Conservation (phyloP, 345 rosid species). For the Rhodomyrtus tomentosa region DNA sequence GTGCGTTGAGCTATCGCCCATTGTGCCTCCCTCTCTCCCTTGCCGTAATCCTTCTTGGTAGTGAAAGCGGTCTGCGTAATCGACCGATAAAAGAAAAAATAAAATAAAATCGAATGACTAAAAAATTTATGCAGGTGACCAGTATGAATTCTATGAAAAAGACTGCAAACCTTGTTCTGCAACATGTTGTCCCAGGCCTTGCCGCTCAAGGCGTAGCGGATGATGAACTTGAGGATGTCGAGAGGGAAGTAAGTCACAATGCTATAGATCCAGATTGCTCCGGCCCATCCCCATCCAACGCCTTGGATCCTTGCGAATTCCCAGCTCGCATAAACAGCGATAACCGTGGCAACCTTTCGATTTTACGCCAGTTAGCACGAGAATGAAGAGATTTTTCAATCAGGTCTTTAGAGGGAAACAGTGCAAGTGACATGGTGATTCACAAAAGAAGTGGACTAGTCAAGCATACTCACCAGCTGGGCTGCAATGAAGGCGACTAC, state of each 20-base stretch:
- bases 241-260: constrained; percentile 59
- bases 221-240: constrained; percentile 61
- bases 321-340: constrained; percentile 61
- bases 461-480: constrained; percentile 36
- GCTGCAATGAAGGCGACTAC: constrained; percentile 46
- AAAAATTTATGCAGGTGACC: neutral
- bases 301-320: constrained; percentile 54
- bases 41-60: constrained; percentile 67
- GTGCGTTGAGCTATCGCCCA: constrained; percentile 68
- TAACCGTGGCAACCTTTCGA: constrained; percentile 49
- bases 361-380: neutral
- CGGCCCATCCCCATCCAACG: constrained; percentile 85
- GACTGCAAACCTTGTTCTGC: constrained; percentile 29
- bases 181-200: constrained; percentile 54
- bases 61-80: constrained; percentile 52
- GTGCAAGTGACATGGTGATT: neutral
- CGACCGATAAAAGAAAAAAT: neutral
- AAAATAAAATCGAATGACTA: no score
- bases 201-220: constrained; percentile 44
- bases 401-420: neutral
- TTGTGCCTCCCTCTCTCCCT: constrained; percentile 67
- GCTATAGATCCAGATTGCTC: constrained; percentile 56
- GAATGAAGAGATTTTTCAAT: neutral
- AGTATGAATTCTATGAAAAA: neutral
- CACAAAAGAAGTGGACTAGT: neutral